A percentile compares a stretch with the other conserved stretches of the same genome.
phyloP scores from a whole-genome alignment of 2,329 filamentous ascomycete species.

The Xylaria sp. region DNA sequence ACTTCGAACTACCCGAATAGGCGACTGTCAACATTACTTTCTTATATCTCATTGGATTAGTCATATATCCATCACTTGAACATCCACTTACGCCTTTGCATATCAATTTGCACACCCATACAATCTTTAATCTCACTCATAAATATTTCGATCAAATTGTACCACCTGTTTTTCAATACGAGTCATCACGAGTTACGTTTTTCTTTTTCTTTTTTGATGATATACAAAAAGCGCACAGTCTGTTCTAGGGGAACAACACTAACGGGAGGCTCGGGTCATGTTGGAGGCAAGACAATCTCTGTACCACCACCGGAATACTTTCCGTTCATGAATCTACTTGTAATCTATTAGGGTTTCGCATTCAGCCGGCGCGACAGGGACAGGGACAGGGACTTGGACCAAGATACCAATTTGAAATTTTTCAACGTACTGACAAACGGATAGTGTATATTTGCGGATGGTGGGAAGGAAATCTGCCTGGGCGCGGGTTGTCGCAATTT shows the following conservation, averaged over 20 bases:
- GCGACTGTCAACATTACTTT: neutral
- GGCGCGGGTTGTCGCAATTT: neutral
- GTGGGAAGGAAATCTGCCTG: neutral
- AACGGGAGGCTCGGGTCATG: slow-evolving; percentile 20
- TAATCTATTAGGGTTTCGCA: slow-evolving; percentile 37
- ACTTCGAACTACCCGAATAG: slow-evolving; percentile 49
- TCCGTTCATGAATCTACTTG: slow-evolving; percentile 10
- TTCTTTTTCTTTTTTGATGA: neutral
- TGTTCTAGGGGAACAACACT: slow-evolving; percentile 1
- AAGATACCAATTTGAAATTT: slow-evolving; percentile 39
- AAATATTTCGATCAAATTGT: neutral
- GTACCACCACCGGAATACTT: slow-evolving; percentile 22
- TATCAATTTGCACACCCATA: slow-evolving; percentile 7
- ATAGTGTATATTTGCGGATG: neutral
- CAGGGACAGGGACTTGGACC: slow-evolving; percentile 2
- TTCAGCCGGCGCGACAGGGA: slow-evolving; percentile 27
- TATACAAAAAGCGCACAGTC: slow-evolving; percentile 13
- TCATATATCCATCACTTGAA: neutral
- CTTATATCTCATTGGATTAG: neutral
- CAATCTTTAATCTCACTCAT: slow-evolving; percentile 11
- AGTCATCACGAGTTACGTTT: slow-evolving; percentile 25
- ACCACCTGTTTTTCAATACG: slow-evolving; percentile 5
- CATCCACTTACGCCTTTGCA: neutral
- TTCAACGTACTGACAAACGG: neutral
- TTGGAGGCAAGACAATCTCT: slow-evolving; percentile 26